A percentile compares a stretch with the other conserved stretches of the same genome.
These are phyloP conservation scores for Begonia fuchsioides DNA, from an alignment of 306 rosid genomes.

Conservation along the genomic window DNA sequence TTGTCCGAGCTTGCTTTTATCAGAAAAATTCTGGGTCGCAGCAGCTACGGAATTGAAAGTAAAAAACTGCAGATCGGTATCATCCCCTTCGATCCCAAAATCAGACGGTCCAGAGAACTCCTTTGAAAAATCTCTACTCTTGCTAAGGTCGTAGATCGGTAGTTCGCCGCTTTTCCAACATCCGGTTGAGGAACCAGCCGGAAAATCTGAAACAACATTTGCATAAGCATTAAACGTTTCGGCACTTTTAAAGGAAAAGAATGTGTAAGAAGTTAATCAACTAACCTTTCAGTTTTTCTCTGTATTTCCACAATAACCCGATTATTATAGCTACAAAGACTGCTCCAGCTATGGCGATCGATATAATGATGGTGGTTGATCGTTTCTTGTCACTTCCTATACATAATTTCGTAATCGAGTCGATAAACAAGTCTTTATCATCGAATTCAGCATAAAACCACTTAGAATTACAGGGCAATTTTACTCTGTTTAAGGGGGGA, in stretches of 20 bases:
- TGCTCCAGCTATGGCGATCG: slow-evolving; percentile 25
- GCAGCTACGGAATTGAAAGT: slow-evolving; percentile 37
- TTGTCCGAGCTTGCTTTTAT: slow-evolving; percentile 71
- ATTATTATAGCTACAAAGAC: slow-evolving; percentile 21
- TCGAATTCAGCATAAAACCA: too few species aligned
- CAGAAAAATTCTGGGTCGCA: slow-evolving; percentile 60
- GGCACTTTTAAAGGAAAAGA: too few species aligned
- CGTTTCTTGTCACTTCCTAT: slow-evolving; percentile 24
- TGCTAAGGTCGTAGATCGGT: slow-evolving; percentile 17
- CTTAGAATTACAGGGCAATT: too few species aligned
- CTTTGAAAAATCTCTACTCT: slow-evolving; percentile 41
- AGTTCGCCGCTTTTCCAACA: slow-evolving; percentile 23
- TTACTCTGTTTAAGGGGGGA: too few species aligned
- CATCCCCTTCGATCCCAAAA: slow-evolving; percentile 28
- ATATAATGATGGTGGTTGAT: slow-evolving; percentile 18
- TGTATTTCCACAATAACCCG: slow-evolving; percentile 35
- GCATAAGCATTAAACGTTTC: too few species aligned
- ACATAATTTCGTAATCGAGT: not conserved
- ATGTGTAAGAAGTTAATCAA: not conserved
- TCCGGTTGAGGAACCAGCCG: slow-evolving; percentile 23
- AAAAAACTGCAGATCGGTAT: slow-evolving; percentile 51
- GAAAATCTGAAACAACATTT: slow-evolving; percentile 19
- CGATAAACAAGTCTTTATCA: too few species aligned
- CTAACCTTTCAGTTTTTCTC: slow-evolving; percentile 43
- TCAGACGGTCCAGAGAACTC: slow-evolving; percentile 56